These are phyloP conservation scores for Xylariaceae sp. DNA, from an alignment of 2,329 filamentous ascomycete genomes.

Conservation along the genomic window DNA sequence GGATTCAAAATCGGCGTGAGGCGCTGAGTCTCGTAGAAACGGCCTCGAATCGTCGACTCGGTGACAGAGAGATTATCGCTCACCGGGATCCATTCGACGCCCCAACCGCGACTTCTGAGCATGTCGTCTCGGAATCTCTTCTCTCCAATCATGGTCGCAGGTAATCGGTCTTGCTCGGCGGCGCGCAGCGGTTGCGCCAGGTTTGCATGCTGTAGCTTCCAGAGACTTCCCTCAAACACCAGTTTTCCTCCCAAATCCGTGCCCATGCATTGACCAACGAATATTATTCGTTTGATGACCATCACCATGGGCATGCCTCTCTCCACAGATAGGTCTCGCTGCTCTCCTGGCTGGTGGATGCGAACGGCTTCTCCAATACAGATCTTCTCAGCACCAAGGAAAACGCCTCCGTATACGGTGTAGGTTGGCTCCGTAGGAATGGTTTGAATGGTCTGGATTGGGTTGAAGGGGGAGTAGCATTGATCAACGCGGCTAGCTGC, in stretches of 20 bases:
- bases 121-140: conserved; percentile 30
- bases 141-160: conserved; percentile 26
- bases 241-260: conserved; percentile 13
- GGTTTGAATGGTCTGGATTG: conserved; percentile 21
- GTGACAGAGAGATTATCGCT: conserved; percentile 25
- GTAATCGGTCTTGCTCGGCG: conserved; percentile 15
- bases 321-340: conserved; percentile 9
- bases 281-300: conserved; percentile 12
- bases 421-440: conserved; percentile 23
- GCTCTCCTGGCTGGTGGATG: conserved; percentile 24
- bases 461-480: conserved; percentile 45
- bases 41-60: conserved; percentile 45
- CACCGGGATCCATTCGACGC: conserved; percentile 32
- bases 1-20: conserved; percentile 47
- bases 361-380: conserved; percentile 45
- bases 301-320: conserved; percentile 17
- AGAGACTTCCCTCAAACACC: conserved; percentile 28
- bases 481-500: conserved; percentile 45
- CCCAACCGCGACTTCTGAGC: conserved; percentile 19
- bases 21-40: conserved; percentile 53
- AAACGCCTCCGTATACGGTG: conserved; percentile 42
- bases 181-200: conserved; percentile 8
- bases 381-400: conserved; percentile 47
- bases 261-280: not conserved
- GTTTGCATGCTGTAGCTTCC: conserved; percentile 22